phyloP scores from a whole-genome alignment of 768 basidiomycete genomes.

The Hortiboletus campestris region DNA sequence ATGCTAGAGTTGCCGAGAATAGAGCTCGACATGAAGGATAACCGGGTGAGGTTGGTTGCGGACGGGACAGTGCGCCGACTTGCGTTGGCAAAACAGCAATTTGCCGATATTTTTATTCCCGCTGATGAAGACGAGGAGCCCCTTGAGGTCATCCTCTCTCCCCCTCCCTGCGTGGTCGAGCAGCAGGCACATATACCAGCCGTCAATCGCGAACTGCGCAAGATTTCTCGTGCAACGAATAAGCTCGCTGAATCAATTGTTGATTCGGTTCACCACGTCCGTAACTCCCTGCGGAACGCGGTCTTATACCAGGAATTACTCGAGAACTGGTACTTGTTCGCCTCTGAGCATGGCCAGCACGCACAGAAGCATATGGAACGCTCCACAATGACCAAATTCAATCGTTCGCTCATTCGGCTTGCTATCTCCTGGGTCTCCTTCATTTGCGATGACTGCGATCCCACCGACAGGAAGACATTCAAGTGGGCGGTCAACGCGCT shows the following conservation, averaged over 20 bases:
- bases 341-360: constrained; percentile 93
- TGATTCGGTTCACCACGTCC: constrained; percentile 86
- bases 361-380: constrained; percentile 87
- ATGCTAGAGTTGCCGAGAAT: constrained; percentile 71
- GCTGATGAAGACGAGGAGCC: constrained; percentile 62
- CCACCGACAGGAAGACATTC: constrained; percentile 93
- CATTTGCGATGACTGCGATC: constrained; percentile 97
- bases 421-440: constrained; percentile 98
- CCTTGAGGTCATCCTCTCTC: constrained; percentile 40
- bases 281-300: constrained; percentile 57
- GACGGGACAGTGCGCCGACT: constrained; percentile 84
- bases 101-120: constrained; percentile 61
- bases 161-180: constrained; percentile 59
- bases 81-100: constrained; percentile 71
- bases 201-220: constrained; percentile 86
- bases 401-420: constrained; percentile 78
- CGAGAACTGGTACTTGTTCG: constrained; percentile 93
- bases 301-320: constrained; percentile 78
- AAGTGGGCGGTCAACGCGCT: constrained; percentile 97
- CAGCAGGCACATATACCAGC: constrained; percentile 87
- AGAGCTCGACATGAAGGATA: constrained; percentile 81
- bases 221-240: constrained; percentile 87
- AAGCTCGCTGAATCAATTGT: constrained; percentile 91
- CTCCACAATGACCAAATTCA: constrained; percentile 67
- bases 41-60: constrained; percentile 87